Evolutionary conservation across 306 rosid genomes (phyloP), one percentile per base, ranked within the genome.

Genomic region (Hippophae tibetana): DNA sequence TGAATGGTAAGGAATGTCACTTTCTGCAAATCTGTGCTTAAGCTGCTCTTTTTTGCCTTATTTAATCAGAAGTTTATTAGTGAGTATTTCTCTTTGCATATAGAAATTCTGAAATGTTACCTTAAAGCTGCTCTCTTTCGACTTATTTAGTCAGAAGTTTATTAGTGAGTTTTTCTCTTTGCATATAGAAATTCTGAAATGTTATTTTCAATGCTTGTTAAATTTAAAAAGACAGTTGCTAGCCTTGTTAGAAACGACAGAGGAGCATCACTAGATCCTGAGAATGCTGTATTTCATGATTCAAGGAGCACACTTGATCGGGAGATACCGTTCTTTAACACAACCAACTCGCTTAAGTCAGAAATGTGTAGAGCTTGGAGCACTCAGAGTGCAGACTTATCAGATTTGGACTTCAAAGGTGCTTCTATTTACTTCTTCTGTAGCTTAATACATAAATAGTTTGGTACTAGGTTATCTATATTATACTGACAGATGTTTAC

Each of bases 321-420:
- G 42, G 52, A 66, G 45, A 51, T 44, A 52, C 74, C 79, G 65
- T 59, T 71, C 47, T 61, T 73, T 43, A 74, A 69, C 13, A 10
- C 42, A 13, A 65, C 44, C 65, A 64, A 72, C 68, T 73, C 82
- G 6, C 69, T 51, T 51, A 45, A 72, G 65, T 80, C 79, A 47
- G 86, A 83, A 68, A 72, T 11, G 41, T 82, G 84, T 95, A 78
- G 77, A 78, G 79, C 78, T 58, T 93, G 97, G 99, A 69, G 71
- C 66, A 64, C 58, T 69, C 79, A 79, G 72, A 74, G 86, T 69
- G 84, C 68, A 71, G 95, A 84, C 23, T 69, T 45, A 65, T 69
- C 79, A 40, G 63, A 73, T 38, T 59, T 46, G 58, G 74, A 76
- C 50, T 83, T 84, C 59, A 79, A 82, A 82, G 99, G 99, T 88